These are phyloP conservation scores for Aspergillus nanangensis DNA, from an alignment of 495 filamentous ascomycete species.

Conservation along the genomic window DNA sequence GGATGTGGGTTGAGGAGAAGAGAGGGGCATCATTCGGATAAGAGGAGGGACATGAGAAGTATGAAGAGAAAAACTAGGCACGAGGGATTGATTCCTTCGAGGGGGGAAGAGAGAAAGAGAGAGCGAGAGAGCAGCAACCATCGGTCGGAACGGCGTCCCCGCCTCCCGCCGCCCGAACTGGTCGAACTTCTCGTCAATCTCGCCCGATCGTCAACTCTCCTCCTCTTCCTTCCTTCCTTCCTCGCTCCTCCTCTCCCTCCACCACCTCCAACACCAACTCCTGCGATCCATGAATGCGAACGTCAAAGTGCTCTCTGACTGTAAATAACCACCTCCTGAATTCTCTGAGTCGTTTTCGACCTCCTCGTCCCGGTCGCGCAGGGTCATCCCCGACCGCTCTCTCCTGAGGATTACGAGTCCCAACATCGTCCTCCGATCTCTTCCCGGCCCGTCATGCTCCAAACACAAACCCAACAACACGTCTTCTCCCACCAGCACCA, in stretches of 20 bases:
- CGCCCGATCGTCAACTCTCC: slow-evolving; percentile 4
- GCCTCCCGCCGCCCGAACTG: slow-evolving; percentile 23
- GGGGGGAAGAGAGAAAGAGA: neutral
- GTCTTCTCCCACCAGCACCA: slow-evolving; percentile 78
- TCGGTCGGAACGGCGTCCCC: slow-evolving; percentile 23
- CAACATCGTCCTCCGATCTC: slow-evolving; percentile 17
- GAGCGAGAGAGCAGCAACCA: neutral
- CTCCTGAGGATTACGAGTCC: slow-evolving; percentile 35
- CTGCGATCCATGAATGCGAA: slow-evolving; percentile 16
- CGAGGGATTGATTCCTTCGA: neutral
- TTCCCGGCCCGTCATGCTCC: slow-evolving; percentile 41
- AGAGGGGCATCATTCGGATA: neutral
- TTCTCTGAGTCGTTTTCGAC: slow-evolving; percentile 7
- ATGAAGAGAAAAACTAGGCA: neutral
- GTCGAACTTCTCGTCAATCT: slow-evolving; percentile 12
- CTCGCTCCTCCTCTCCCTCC: slow-evolving; percentile 1
- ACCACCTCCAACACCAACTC: neutral
- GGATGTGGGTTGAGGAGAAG: neutral
- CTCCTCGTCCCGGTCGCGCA: slow-evolving; percentile 15
- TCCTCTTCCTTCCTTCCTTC: slow-evolving; percentile 4
- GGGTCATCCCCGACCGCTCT: slow-evolving; percentile 18
- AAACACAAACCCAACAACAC: slow-evolving; percentile 56
- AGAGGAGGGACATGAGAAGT: neutral
- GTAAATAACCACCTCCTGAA: slow-evolving; percentile 4
- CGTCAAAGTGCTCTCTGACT: slow-evolving; percentile 23